These are phyloP conservation scores for Teunomyces barrocoloradensis DNA, from an alignment of 805 yeast species.

Conservation along the genomic window DNA sequence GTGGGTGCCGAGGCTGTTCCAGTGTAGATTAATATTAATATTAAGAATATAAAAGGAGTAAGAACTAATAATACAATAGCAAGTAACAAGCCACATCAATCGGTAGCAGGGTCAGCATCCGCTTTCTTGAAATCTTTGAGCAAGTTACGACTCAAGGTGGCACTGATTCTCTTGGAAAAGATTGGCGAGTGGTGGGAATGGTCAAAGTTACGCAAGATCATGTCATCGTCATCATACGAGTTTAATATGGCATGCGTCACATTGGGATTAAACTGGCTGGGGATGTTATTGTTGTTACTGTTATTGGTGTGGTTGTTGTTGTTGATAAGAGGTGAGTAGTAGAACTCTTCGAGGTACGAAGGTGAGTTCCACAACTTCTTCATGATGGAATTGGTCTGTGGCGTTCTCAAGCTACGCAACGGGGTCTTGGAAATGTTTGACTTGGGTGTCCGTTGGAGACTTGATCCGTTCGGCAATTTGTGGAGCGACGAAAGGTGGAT, in stretches of 20 bases:
- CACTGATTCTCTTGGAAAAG: conserved; percentile 2
- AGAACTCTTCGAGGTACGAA: conserved; percentile 63
- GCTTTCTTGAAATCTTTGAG: conserved; percentile 13
- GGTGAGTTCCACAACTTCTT: conserved; percentile 65
- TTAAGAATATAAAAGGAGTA: conserved; percentile 4
- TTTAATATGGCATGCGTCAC: conserved; percentile 16
- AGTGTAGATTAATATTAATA: conserved; percentile 55
- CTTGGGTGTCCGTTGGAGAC: conserved; percentile 27
- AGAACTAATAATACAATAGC: conserved; percentile 7
- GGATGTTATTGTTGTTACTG: conserved; percentile 2
- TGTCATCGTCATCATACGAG: conserved; percentile 46
- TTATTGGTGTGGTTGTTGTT: neutral
- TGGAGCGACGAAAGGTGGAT: neutral
- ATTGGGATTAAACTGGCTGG: conserved; percentile 9
- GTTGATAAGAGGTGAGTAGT: conserved; percentile 40
- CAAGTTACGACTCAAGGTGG: conserved; percentile 16
- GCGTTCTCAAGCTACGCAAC: conserved; percentile 33
- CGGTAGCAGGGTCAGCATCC: neutral
- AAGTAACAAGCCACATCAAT: neutral
- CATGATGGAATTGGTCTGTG: conserved; percentile 44
- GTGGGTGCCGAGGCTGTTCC: conserved; percentile 86
- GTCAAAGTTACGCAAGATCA: conserved; percentile 42
- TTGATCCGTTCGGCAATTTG: conserved; percentile 2
- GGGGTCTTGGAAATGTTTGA: conserved; percentile 32
- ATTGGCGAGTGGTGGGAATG: conserved; percentile 16